Evolutionary conservation across 2,329 filamentous ascomycete species (phyloP).

Genomic region (Samsoniella hepiali): DNA sequence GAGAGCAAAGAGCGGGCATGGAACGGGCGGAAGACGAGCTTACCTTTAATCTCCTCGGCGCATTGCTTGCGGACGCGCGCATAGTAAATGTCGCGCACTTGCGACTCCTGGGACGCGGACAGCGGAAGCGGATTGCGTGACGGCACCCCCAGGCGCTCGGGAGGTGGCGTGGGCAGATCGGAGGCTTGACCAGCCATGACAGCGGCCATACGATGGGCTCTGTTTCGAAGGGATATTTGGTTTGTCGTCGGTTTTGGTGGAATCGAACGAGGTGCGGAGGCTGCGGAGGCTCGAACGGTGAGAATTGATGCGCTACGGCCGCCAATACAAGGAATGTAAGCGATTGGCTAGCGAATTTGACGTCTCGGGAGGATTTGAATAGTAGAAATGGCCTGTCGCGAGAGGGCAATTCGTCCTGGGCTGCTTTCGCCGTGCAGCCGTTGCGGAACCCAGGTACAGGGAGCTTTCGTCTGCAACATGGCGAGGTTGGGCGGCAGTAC

Average conservation of each 20-base stretch:
- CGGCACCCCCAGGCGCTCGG: slow-evolving; percentile 44
- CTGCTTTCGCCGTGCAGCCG: not conserved
- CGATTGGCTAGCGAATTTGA: not conserved
- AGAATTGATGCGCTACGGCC: not conserved
- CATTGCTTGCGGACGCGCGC: slow-evolving; percentile 74
- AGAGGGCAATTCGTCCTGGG: slow-evolving; percentile 2
- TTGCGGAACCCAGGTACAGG: not conserved
- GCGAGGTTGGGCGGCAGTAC: slow-evolving; percentile 15
- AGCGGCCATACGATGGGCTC: slow-evolving; percentile 23
- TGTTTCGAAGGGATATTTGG: not conserved
- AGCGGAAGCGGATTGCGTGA: slow-evolving; percentile 79
- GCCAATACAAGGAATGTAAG: not conserved
- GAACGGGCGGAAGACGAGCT: slow-evolving; percentile 20
- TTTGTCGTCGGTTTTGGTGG: not conserved
- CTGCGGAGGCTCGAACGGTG: not conserved
- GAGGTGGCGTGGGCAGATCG: slow-evolving; percentile 26
- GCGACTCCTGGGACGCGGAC: slow-evolving; percentile 74
- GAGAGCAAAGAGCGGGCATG: not conserved
- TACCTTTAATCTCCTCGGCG: slow-evolving; percentile 74
- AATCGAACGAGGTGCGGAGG: not conserved
- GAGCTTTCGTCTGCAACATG: slow-evolving; percentile 4
- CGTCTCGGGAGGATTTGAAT: not conserved
- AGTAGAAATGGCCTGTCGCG: not conserved
- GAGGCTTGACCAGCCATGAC: slow-evolving; percentile 31
- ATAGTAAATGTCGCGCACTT: slow-evolving; percentile 78